Evolutionary conservation across 257 asterid genomes (phyloP), one percentile per base, ranked within the genome.

Genomic region (Salvia miltiorrhiza): DNA sequence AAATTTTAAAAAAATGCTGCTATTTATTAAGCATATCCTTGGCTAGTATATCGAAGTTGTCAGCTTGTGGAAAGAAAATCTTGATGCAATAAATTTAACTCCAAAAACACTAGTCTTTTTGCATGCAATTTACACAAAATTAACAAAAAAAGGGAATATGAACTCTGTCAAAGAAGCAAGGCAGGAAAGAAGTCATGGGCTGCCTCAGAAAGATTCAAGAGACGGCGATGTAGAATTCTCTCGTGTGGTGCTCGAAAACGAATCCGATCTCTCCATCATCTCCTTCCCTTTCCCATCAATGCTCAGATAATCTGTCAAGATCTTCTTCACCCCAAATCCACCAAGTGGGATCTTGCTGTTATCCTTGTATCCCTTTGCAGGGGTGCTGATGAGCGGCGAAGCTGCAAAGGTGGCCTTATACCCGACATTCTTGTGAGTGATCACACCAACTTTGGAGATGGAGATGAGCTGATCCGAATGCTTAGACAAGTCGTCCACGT

Each of bases 401-500:
- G 91, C 80, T 19, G 82, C 71, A 64, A 79, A 79, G 20, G 89
- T 81, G 24, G 89, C 77, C 79, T 82, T 87, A 32, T 62, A 80
- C 4, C 83, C 77, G n/a, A 55, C 21, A 74, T 73, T 53, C 60
- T 79, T 74, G 79, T 76, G 83, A 71, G 86, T 55, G 50, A 82
- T 74, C 45, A 77, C 63, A 3, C 88, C 89, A 10, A 82, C 82
- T 63, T 86, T 90, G 68, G 95, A 82, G 26, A 86, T 74, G 0
- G 92, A 74, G 54, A 86, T 49, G 45, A 81, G 77, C 17, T 87
- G 96, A 45, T 88, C 90, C 0, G 95, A 88, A 57, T 88, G 88
- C 72, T 83, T 88, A 11, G 86, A 79, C 80, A 88, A 78, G 79
- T 90, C 95, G 49, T 90, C 96, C 74, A 83, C 91, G 14, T 86